Percentiles rank a stretch among this genome's conserved stretches.
phyloP scores from a whole-genome alignment of 169 alveolate species.

The Perkinsus marinus region DNA sequence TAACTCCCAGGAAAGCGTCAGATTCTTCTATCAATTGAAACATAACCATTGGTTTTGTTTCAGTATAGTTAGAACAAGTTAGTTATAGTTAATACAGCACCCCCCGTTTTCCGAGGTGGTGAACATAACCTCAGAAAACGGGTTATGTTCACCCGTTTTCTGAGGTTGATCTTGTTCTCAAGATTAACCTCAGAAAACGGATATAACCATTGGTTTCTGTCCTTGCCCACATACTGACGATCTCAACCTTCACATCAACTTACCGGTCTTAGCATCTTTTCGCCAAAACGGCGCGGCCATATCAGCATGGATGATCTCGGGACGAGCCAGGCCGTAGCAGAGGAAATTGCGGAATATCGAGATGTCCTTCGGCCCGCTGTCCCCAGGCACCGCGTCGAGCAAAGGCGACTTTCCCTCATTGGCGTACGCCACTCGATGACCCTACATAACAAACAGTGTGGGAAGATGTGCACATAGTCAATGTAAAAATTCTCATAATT shows the following conservation, averaged over 20 bases:
- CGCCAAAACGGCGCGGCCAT: not conserved
- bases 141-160: too few relatives aligned
- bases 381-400: not conserved
- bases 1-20: too few relatives aligned
- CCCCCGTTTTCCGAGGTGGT: too few relatives aligned
- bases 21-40: too few relatives aligned
- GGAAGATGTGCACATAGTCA: slow-evolving; percentile 8
- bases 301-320: slow-evolving; percentile 40
- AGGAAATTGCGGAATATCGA: slow-evolving; percentile 61
- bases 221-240: not conserved
- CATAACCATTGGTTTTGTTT: too few relatives aligned
- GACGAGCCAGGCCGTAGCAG: slow-evolving; percentile 50
- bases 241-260: not conserved
- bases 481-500: too few relatives aligned
- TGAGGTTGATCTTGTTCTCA: too few relatives aligned
- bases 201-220: not conserved
- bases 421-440: not conserved
- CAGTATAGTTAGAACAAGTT: too few relatives aligned
- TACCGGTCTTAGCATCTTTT: not conserved
- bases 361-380: slow-evolving; percentile 7
- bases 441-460: not conserved
- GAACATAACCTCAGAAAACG: too few relatives aligned
- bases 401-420: not conserved
- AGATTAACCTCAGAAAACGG: too few relatives aligned
- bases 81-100: too few relatives aligned